Percentiles rank a stretch among this genome's conserved stretches.
These are phyloP conservation scores for Grosmannia serpens DNA, from an alignment of 2,329 filamentous ascomycete species.

Conservation along the genomic window DNA sequence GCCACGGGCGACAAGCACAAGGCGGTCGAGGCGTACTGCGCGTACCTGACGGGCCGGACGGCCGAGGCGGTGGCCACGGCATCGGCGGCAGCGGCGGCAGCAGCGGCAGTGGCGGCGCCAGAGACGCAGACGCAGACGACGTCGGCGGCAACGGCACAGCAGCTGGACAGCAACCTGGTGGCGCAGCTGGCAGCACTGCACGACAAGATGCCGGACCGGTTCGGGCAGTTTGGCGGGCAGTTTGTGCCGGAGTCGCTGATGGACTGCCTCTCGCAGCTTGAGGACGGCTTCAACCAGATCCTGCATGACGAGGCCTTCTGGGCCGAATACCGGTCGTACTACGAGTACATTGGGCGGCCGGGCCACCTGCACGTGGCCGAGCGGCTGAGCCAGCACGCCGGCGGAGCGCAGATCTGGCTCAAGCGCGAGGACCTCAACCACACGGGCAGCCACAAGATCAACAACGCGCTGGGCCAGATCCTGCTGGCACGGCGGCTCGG, in stretches of 20 bases:
- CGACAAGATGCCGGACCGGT: conserved; percentile 68
- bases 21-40: conserved; percentile 77
- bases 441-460: conserved; percentile 98
- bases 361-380: conserved; percentile 85
- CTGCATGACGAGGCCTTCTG: conserved; percentile 85
- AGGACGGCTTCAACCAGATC: conserved; percentile 80
- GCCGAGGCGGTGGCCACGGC: conserved; percentile 29
- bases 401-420: conserved; percentile 92
- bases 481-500: conserved; percentile 75
- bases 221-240: conserved; percentile 93
- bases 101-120: conserved; percentile 50
- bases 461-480: conserved; percentile 92
- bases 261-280: conserved; percentile 87
- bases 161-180: conserved; percentile 49
- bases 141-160: conserved; percentile 38
- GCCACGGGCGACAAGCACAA: conserved; percentile 44
- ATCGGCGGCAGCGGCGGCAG: conserved; percentile 23
- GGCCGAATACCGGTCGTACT: conserved; percentile 93
- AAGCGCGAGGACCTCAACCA: conserved; percentile 98
- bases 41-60: conserved; percentile 47
- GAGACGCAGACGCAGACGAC: conserved; percentile 47
- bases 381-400: conserved; percentile 75
- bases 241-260: conserved; percentile 97
- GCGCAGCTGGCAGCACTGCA: conserved; percentile 79
- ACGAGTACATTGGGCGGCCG: conserved; percentile 92